Evolutionary conservation across 768 basidiomycete genomes (phyloP).

Genomic region (Cystofilobasidium capitatum): DNA sequence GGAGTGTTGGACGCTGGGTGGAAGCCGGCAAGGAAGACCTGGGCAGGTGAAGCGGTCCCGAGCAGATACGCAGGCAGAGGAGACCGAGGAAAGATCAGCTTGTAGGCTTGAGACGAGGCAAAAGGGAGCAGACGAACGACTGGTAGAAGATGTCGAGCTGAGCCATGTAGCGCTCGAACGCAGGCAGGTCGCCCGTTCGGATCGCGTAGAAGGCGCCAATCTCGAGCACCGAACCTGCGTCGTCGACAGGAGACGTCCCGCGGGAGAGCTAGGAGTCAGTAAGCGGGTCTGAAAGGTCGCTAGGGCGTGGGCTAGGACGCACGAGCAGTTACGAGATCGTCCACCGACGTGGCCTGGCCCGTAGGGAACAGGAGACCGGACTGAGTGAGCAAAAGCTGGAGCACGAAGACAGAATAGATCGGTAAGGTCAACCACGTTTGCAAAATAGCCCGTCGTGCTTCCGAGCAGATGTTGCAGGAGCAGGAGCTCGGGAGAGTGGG

Average conservation of each 20-base stretch:
- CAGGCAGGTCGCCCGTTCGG: conserved; percentile 72
- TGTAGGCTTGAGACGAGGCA: conserved; percentile 27
- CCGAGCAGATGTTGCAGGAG: conserved; percentile 52
- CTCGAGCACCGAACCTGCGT: conserved; percentile 81
- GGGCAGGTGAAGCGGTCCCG: background rate
- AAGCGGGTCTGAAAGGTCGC: background rate
- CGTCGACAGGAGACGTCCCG: conserved; percentile 10
- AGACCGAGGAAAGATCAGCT: conserved; percentile 29
- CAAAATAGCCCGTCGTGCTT: background rate
- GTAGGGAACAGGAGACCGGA: conserved; percentile 67
- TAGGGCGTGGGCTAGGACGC: conserved; percentile 35
- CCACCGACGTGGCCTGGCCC: conserved; percentile 48
- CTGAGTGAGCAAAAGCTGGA: conserved; percentile 65
- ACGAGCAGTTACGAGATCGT: conserved; percentile 69
- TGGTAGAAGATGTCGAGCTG: conserved; percentile 81
- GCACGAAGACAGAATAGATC: background rate
- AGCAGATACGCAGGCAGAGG: conserved; percentile 12
- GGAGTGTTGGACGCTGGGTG: conserved; percentile 73
- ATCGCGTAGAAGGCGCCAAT: conserved; percentile 92
- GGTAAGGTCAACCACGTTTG: background rate
- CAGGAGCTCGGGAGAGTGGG: background rate
- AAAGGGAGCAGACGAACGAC: conserved; percentile 56
- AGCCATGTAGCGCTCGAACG: conserved; percentile 90
- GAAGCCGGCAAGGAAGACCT: conserved; percentile 71
- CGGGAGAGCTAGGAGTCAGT: background rate